A percentile compares a stretch with the other conserved stretches of the same genome.
Evolutionary conservation across 2,329 filamentous ascomycete genomes (phyloP).

Genomic region (Xylariaceae sp.): DNA sequence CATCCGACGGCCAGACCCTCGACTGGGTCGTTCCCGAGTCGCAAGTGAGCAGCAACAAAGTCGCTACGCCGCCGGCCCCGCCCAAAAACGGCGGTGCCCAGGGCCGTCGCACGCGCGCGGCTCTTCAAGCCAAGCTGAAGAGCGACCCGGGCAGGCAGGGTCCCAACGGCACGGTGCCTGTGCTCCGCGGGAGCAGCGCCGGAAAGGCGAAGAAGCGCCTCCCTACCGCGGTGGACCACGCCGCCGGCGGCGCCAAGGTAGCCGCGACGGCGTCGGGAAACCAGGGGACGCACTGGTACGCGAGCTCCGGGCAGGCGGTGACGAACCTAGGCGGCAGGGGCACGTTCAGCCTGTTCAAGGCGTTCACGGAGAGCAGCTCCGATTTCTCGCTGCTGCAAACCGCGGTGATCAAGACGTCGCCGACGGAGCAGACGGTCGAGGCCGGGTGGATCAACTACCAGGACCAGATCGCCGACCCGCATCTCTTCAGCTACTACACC

Average conservation of each 20-base stretch:
- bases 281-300: slow-evolving; percentile 18
- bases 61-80: slow-evolving; percentile 13
- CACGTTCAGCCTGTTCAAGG: slow-evolving; percentile 19
- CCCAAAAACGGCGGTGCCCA: neutral
- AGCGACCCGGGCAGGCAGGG: slow-evolving; percentile 8
- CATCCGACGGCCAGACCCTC: slow-evolving; percentile 13
- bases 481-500: slow-evolving; percentile 22
- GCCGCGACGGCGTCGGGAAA: slow-evolving; percentile 2
- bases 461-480: slow-evolving; percentile 9
- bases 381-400: slow-evolving; percentile 22
- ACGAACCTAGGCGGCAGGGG: slow-evolving; percentile 18
- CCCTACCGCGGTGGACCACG: slow-evolving; percentile 6
- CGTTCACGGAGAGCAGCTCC: slow-evolving; percentile 5
- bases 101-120: neutral
- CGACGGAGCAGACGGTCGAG: slow-evolving; percentile 18
- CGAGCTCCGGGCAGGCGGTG: slow-evolving; percentile 16
- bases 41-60: slow-evolving; percentile 1
- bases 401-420: slow-evolving; percentile 12
- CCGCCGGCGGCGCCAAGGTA: neutral
- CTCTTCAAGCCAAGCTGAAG: neutral
- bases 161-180: slow-evolving; percentile 19
- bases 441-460: slow-evolving; percentile 22
- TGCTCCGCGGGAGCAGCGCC: slow-evolving; percentile 2
- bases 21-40: slow-evolving; percentile 20
- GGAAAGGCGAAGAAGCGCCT: slow-evolving; percentile 11